These are phyloP conservation scores for Purshia tridentata DNA, from an alignment of 306 rosid genomes.

Conservation along the genomic window DNA sequence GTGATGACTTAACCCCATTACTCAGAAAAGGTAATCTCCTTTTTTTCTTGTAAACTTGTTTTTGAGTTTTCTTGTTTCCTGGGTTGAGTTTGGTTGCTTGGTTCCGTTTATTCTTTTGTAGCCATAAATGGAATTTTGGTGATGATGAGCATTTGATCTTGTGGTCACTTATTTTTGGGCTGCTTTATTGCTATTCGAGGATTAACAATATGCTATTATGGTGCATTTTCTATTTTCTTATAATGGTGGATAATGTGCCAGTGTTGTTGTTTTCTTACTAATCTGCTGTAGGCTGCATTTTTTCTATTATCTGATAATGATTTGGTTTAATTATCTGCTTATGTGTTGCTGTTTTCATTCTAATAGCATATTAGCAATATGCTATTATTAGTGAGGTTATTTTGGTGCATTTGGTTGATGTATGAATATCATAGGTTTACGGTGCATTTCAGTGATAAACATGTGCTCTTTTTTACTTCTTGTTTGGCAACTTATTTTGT, in stretches of 20 bases:
- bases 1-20: background rate
- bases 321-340: background rate
- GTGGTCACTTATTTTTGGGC: background rate
- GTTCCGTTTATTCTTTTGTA: background rate
- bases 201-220: background rate
- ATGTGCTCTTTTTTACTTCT: background rate
- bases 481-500: background rate
- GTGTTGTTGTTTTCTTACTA: background rate
- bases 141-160: background rate
- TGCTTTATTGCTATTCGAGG: background rate
- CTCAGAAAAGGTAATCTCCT: background rate
- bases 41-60: background rate
- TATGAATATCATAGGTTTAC: background rate
- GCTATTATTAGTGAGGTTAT: background rate
- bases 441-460: no score
- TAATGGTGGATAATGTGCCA: background rate
- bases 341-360: background rate
- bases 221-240: background rate
- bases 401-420: background rate
- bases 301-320: background rate
- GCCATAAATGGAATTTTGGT: background rate
- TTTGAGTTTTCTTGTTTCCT: background rate
- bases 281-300: background rate
- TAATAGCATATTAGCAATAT: background rate
- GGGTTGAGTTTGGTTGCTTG: background rate